These are phyloP conservation scores for Aspergillus sp. DNA, from an alignment of 2,329 filamentous ascomycete genomes.

Conservation along the genomic window DNA sequence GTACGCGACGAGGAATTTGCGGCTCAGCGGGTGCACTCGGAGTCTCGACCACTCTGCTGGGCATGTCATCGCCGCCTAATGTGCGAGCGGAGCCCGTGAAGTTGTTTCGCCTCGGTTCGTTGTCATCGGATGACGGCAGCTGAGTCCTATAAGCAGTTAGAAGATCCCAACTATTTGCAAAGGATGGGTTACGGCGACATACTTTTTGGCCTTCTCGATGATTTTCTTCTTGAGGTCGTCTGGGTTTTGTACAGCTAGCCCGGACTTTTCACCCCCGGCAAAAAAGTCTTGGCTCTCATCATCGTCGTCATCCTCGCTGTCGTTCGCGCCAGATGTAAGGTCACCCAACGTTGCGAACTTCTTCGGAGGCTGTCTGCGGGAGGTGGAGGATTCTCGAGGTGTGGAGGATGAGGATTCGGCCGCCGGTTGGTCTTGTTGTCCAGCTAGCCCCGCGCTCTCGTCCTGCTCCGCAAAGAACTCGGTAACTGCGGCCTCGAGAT, in stretches of 20 bases:
- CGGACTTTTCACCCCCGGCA: slow-evolving; percentile 66
- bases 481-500: slow-evolving; percentile 62
- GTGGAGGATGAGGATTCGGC: slow-evolving; percentile 31
- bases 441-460: slow-evolving; percentile 32
- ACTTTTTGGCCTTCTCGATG: slow-evolving; percentile 47
- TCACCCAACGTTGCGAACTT: slow-evolving; percentile 51
- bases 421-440: slow-evolving; percentile 33
- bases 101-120: slow-evolving; percentile 41
- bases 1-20: slow-evolving; percentile 51
- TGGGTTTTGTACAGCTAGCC: slow-evolving; percentile 66
- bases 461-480: slow-evolving; percentile 58
- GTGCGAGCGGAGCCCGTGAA: slow-evolving; percentile 64
- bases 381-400: slow-evolving; percentile 29
- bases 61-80: slow-evolving; percentile 64
- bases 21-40: slow-evolving; percentile 43
- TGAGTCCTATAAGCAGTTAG: slow-evolving; percentile 28
- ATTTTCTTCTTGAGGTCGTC: slow-evolving; percentile 55
- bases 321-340: slow-evolving; percentile 39
- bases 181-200: slow-evolving; percentile 4
- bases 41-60: slow-evolving; percentile 57
- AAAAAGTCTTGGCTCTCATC: slow-evolving; percentile 59
- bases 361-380: slow-evolving; percentile 38
- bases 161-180: neutral
- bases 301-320: slow-evolving; percentile 53
- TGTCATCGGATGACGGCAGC: slow-evolving; percentile 43